These are phyloP conservation scores for Microbotryomycetes sp. DNA, from an alignment of 1,284 basidiomycete species.

Conservation along the genomic window DNA sequence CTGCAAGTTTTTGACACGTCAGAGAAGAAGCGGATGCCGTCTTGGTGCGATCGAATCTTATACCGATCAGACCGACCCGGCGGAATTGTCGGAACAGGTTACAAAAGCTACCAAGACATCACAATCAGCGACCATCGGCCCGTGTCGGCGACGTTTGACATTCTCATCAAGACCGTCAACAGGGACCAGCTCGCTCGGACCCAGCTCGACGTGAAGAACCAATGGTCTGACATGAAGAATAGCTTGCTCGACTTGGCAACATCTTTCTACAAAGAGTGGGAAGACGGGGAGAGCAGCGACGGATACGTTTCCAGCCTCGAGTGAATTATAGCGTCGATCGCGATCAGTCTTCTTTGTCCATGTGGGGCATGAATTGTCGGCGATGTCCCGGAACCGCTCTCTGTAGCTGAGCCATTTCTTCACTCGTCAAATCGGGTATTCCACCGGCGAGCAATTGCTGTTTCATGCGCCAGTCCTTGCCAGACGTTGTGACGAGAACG, in stretches of 20 bases:
- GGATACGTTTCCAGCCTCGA: no score
- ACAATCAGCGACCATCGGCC: slow-evolving; percentile 40
- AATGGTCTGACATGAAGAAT: slow-evolving; percentile 8
- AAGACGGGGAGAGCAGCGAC: not conserved
- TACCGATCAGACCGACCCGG: slow-evolving; percentile 46
- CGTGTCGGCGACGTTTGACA: slow-evolving; percentile 23
- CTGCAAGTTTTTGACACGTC: slow-evolving; percentile 73
- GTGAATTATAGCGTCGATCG: no score
- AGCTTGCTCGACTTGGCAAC: slow-evolving; percentile 4
- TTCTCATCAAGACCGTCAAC: slow-evolving; percentile 17
- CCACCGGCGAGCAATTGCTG: slow-evolving; percentile 23
- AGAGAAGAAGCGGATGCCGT: slow-evolving; percentile 79
- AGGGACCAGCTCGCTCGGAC: not conserved
- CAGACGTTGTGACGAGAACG: slow-evolving; percentile 25
- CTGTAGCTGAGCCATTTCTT: slow-evolving; percentile 15
- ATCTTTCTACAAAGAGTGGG: not conserved
- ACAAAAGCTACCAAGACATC: slow-evolving; percentile 38
- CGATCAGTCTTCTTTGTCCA: not conserved
- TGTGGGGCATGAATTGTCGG: not conserved
- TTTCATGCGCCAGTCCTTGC: slow-evolving; percentile 30
- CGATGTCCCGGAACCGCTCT: not conserved
- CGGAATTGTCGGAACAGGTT: slow-evolving; percentile 29
- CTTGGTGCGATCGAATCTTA: slow-evolving; percentile 93
- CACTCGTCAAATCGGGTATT: slow-evolving; percentile 14
- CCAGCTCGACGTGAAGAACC: not conserved